A percentile compares a stretch with the other conserved stretches of the same genome.
These are phyloP conservation scores for Meyerozyma smithsonii DNA, from an alignment of 1,139 yeast genomes.

Conservation along the genomic window DNA sequence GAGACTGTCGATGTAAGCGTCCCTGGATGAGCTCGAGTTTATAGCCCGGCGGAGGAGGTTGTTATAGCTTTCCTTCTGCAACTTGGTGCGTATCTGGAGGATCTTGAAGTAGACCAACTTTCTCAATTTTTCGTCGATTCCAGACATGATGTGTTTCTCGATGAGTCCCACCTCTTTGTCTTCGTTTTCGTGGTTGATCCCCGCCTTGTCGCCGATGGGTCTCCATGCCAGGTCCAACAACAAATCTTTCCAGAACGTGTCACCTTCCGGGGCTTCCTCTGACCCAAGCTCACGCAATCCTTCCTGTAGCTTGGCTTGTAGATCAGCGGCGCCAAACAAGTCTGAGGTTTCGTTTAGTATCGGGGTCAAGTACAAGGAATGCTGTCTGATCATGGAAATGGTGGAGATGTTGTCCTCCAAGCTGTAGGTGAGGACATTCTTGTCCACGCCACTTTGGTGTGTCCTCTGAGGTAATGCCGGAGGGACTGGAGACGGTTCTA, in stretches of 20 bases:
- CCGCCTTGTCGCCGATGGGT: slow-evolving; percentile 8
- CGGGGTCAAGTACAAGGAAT: slow-evolving; percentile 28
- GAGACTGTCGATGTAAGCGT: slow-evolving; percentile 18
- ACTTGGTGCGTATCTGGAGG: slow-evolving; percentile 27
- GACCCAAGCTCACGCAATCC: not conserved
- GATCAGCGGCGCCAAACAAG: slow-evolving; percentile 10
- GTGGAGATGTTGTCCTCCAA: slow-evolving; percentile 22
- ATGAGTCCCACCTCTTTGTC: slow-evolving; percentile 17
- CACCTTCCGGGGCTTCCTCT: slow-evolving; percentile 2
- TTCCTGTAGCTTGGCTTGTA: not conserved
- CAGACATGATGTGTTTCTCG: slow-evolving; percentile 24
- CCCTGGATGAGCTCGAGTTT: slow-evolving; percentile 11
- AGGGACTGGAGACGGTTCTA: not conserved
- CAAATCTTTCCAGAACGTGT: slow-evolving; percentile 5
- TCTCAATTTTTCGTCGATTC: slow-evolving; percentile 30
- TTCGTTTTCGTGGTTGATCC: slow-evolving; percentile 5
- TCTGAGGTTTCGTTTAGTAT: slow-evolving; percentile 35
- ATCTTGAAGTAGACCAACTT: slow-evolving; percentile 30
- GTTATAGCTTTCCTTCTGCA: slow-evolving; percentile 28
- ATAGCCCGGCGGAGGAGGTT: slow-evolving; percentile 17
- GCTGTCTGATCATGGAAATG: slow-evolving; percentile 30
- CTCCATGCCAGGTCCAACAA: slow-evolving; percentile 6
- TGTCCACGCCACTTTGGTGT: slow-evolving; percentile 1
- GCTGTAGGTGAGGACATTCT: slow-evolving; percentile 9
- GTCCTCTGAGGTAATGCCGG: not conserved